phyloP scores from a whole-genome alignment of 805 yeast species.

The Phaffomyces opuntiae region DNA sequence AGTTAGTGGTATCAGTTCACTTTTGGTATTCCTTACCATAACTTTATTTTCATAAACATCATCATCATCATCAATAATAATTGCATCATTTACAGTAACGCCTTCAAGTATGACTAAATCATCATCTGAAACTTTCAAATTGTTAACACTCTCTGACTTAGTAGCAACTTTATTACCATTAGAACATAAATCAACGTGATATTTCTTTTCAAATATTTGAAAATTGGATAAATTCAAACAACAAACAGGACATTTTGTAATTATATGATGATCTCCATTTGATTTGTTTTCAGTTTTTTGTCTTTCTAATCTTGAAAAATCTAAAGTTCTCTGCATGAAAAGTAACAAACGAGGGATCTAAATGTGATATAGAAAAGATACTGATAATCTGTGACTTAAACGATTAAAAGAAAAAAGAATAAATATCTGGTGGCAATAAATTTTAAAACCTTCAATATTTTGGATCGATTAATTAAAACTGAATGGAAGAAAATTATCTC shows the following conservation, averaged over 20 bases:
- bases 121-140: background rate
- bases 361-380: background rate
- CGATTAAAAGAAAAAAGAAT: too few relatives aligned
- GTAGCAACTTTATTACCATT: background rate
- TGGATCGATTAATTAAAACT: too few relatives aligned
- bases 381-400: too few relatives aligned
- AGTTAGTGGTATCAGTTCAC: too few relatives aligned
- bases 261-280: background rate
- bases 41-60: slow-evolving; percentile 16
- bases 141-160: background rate
- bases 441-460: too few relatives aligned
- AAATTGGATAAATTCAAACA: slow-evolving; percentile 29
- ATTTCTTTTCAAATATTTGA: slow-evolving; percentile 35
- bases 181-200: slow-evolving; percentile 53
- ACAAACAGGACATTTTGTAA: slow-evolving; percentile 47
- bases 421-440: too few relatives aligned
- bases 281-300: background rate
- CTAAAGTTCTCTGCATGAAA: slow-evolving; percentile 6
- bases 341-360: background rate
- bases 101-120: background rate
- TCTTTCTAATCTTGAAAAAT: background rate
- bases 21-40: too few relatives aligned
- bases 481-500: background rate
- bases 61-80: background rate
- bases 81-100: slow-evolving; percentile 24